These are phyloP conservation scores for Pythium myriotylum DNA, from an alignment of 352 stramenopile species.

Conservation along the genomic window DNA sequence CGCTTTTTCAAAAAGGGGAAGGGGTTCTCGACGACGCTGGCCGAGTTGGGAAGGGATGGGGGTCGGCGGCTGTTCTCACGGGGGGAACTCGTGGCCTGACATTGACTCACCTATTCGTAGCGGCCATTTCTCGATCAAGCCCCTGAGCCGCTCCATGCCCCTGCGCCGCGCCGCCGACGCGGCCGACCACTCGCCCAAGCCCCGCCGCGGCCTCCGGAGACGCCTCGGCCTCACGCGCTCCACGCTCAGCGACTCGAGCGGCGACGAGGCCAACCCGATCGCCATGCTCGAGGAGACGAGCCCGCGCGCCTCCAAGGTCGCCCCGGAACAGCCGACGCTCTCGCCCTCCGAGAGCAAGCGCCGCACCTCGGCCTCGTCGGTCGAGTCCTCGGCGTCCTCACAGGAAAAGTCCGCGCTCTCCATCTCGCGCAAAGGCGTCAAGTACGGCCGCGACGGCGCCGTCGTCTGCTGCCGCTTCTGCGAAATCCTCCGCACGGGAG, in stretches of 20 bases:
- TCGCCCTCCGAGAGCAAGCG: conserved; percentile 10
- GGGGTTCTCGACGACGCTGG: background rate
- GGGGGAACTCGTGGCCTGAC: conserved; percentile 2
- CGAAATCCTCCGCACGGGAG: conserved; percentile 66
- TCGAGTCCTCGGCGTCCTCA: conserved; percentile 30
- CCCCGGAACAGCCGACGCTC: background rate
- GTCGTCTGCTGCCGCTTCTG: conserved; percentile 83
- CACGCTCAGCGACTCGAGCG: conserved; percentile 6
- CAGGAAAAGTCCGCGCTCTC: conserved; percentile 43
- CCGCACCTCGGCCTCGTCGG: conserved; percentile 18
- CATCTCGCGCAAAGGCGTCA: conserved; percentile 71
- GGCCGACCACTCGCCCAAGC: background rate
- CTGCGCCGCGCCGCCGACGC: background rate
- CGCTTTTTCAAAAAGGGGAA: background rate
- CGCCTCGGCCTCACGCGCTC: conserved; percentile 18
- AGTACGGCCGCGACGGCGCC: conserved; percentile 60
- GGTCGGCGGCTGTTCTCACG: conserved; percentile 18
- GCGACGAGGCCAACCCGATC: background rate
- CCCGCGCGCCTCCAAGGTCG: background rate
- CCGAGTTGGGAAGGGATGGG: background rate
- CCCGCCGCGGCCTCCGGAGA: conserved; percentile 13
- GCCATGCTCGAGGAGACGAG: conserved; percentile 9
- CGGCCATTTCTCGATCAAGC: background rate
- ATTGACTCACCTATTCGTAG: conserved; percentile 3
- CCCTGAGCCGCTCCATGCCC: background rate